These are phyloP conservation scores for Isoetes taiwanensis DNA, from an alignment of 75 land plant species.

Conservation along the genomic window DNA sequence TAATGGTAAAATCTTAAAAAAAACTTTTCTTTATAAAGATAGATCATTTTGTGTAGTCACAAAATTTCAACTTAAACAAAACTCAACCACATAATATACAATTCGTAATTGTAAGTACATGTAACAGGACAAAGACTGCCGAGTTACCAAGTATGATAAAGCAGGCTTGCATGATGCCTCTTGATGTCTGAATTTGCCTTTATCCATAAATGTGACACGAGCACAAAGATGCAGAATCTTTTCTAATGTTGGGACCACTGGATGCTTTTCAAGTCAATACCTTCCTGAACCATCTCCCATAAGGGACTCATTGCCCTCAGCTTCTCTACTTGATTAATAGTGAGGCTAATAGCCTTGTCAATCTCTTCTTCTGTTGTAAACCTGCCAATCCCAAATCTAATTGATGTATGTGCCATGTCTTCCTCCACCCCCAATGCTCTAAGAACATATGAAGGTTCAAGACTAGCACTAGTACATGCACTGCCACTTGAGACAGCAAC, in stretches of 20 bases:
- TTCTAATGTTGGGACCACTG: conserved; percentile 97
- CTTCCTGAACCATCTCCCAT: conserved; percentile 93
- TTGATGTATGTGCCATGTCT: conserved; percentile 98
- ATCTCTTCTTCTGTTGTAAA: conserved; percentile 84
- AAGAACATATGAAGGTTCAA: conserved; percentile 91
- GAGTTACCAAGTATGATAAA: too few relatives aligned
- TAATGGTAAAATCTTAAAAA: too few relatives aligned
- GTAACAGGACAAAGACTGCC: too few relatives aligned
- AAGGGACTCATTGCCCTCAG: conserved; percentile 94
- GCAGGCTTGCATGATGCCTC: too few relatives aligned
- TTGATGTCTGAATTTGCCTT: too few relatives aligned
- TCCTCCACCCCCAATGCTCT: conserved; percentile 95
- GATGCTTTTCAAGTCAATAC: conserved; percentile 81
- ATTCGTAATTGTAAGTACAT: too few relatives aligned
- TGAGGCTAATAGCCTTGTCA: conserved; percentile 63
- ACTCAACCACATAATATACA: too few relatives aligned
- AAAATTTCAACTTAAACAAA: too few relatives aligned
- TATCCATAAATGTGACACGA: too few relatives aligned
- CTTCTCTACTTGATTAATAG: conserved; percentile 74
- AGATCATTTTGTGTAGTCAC: too few relatives aligned
- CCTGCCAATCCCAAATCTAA: conserved; percentile 92
- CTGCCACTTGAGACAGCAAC: conserved; percentile 98
- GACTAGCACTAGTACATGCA: conserved; percentile 96
- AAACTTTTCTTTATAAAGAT: too few relatives aligned
- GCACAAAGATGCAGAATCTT: too few relatives aligned